A percentile compares a stretch with the other conserved stretches of the same genome.
Conservation (phyloP, 1,284 basidiomycete genomes). For the Tranzscheliella williamsii region DNA sequence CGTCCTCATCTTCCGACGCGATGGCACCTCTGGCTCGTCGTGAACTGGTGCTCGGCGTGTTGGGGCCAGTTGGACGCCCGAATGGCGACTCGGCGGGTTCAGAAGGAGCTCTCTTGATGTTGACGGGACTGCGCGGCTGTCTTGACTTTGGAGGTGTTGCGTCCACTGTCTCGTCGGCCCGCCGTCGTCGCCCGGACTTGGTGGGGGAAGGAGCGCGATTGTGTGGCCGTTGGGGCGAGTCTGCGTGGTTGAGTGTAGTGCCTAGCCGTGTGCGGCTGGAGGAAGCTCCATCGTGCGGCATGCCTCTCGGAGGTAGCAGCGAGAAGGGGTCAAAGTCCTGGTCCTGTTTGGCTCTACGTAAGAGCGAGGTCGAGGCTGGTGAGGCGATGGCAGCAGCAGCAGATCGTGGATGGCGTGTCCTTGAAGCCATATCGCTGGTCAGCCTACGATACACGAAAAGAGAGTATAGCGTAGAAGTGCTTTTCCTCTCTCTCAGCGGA, state of each 20-base stretch:
- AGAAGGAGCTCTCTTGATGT: constrained; percentile 2
- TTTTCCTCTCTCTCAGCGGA: no score
- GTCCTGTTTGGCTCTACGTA: constrained; percentile 15
- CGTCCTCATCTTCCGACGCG: background rate
- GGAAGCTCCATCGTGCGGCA: background rate
- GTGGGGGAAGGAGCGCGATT: constrained; percentile 13
- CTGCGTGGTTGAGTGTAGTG: no score
- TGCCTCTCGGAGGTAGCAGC: background rate
- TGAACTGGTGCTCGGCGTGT: no score
- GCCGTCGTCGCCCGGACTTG: background rate
- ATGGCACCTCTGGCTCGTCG: background rate
- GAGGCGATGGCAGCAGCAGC: background rate
- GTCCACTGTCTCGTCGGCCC: background rate
- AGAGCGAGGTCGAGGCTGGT: background rate
- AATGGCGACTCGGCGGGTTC: background rate
- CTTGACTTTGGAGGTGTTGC: background rate
- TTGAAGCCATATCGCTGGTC: constrained; percentile 7
- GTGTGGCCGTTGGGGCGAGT: background rate
- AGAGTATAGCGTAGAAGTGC: no score
- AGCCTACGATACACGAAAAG: no score
- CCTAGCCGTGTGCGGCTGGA: background rate
- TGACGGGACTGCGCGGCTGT: background rate
- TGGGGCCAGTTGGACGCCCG: no score
- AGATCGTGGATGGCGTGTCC: constrained; percentile 5
- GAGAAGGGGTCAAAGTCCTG: constrained; percentile 24